A percentile compares a stretch with the other conserved stretches of the same genome.
These are phyloP conservation scores for Leersia perrieri DNA, from an alignment of 176 grass and related monocot species.

Conservation along the genomic window DNA sequence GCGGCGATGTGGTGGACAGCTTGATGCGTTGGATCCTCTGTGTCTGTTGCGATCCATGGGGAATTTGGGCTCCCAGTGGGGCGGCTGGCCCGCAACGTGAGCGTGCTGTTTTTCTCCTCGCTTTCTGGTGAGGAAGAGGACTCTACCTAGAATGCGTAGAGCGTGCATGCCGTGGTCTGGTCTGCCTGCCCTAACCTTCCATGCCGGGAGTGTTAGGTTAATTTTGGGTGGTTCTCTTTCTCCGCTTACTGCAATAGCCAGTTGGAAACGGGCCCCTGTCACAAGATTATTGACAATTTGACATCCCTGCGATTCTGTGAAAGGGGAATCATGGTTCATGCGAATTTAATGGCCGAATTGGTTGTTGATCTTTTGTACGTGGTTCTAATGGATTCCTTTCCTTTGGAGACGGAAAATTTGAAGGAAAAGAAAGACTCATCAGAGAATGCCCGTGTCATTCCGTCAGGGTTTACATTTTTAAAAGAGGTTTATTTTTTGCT, in stretches of 20 bases:
- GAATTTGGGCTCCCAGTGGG: neutral
- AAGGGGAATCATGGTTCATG: neutral
- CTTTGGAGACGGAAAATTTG: neutral
- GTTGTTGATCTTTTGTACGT: neutral
- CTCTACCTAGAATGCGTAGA: no score
- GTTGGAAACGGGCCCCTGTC: neutral
- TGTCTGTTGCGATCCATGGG: neutral
- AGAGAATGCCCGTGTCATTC: no score
- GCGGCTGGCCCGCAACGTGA: constrained; percentile 19
- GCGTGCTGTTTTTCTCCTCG: constrained; percentile 18
- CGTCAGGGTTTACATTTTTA: no score
- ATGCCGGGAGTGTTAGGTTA: neutral
- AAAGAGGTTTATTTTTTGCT: no score
- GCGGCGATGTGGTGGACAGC: constrained; percentile 27
- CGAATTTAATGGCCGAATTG: neutral
- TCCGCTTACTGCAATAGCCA: neutral
- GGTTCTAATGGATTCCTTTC: neutral
- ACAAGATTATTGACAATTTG: neutral
- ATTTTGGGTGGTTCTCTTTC: neutral
- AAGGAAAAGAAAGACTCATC: no score
- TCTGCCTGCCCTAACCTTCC: neutral
- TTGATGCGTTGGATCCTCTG: constrained; percentile 34
- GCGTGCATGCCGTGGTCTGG: neutral
- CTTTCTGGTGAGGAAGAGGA: no score
- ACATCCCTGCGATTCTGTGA: neutral